Percentiles rank a stretch among this genome's conserved stretches.
Evolutionary conservation across 2,329 filamentous ascomycete species (phyloP).

Genomic region (Aspergillus sp.): DNA sequence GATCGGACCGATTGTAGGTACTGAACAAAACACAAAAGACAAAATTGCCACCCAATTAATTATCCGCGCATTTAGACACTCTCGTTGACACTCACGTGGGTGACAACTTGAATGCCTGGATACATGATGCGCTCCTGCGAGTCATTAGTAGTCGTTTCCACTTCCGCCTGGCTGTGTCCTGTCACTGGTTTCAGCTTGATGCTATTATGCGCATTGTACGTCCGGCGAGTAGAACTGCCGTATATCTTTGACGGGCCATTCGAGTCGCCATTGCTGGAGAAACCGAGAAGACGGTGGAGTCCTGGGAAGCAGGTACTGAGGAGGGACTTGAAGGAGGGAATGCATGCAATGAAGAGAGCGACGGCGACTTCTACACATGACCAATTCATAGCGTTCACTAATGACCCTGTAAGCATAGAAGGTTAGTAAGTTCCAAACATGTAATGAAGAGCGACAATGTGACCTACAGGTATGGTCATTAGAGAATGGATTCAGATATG

Average conservation of each 20-base stretch:
- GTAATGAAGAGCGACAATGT: not conserved
- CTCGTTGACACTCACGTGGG: conserved; percentile 4
- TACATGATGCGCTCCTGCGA: conserved; percentile 18
- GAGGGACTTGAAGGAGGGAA: conserved; percentile 24
- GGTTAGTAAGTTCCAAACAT: not conserved
- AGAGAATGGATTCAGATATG: conserved; percentile 20
- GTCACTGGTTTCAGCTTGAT: conserved; percentile 9
- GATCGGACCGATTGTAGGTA: not conserved
- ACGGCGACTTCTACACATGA: conserved; percentile 25
- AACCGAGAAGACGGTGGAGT: conserved; percentile 15
- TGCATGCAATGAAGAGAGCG: conserved; percentile 24
- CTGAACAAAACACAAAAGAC: not conserved
- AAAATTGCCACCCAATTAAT: not conserved
- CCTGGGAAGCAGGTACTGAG: conserved; percentile 18
- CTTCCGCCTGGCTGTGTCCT: conserved; percentile 8
- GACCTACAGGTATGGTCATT: conserved; percentile 24
- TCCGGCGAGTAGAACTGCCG: conserved; percentile 13
- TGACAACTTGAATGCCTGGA: conserved; percentile 10
- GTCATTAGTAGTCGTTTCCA: conserved; percentile 10
- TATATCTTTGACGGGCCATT: conserved; percentile 17
- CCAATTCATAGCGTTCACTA: conserved; percentile 25
- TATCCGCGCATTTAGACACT: not conserved
- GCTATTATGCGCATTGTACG: conserved; percentile 12
- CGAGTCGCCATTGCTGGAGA: conserved; percentile 9
- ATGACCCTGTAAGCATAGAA: conserved; percentile 12